A percentile compares a stretch with the other conserved stretches of the same genome.
Conservation (phyloP, 768 basidiomycete genomes). For the Xanthoconium purpureum region DNA sequence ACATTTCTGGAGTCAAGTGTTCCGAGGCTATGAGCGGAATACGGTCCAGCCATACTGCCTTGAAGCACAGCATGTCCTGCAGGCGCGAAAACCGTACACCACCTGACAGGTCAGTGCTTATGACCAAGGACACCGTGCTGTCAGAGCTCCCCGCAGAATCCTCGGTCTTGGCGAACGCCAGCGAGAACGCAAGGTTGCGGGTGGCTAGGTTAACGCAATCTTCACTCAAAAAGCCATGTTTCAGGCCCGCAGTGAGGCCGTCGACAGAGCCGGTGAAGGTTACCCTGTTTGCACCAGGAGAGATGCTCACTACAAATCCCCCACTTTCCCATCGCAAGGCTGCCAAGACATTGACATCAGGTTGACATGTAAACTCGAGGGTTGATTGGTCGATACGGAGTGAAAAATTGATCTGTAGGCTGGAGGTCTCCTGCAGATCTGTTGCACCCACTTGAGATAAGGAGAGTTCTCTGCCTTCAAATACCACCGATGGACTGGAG, state of each 20-base stretch:
- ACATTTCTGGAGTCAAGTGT: slow-evolving; percentile 17
- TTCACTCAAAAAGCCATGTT: slow-evolving; percentile 82
- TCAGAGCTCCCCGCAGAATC: slow-evolving; percentile 34
- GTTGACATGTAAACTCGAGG: slow-evolving; percentile 82
- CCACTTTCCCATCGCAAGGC: slow-evolving; percentile 93
- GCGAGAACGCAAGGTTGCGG: slow-evolving; percentile 76
- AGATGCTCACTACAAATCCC: slow-evolving; percentile 78
- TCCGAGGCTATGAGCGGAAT: slow-evolving; percentile 69
- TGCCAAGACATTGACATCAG: slow-evolving; percentile 90
- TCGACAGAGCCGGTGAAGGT: slow-evolving; percentile 77
- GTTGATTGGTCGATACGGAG: slow-evolving; percentile 89
- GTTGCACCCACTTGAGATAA: slow-evolving; percentile 18
- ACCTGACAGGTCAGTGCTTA: slow-evolving; percentile 85
- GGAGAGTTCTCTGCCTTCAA: slow-evolving; percentile 5
- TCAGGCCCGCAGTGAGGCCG: slow-evolving; percentile 76
- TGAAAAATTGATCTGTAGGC: slow-evolving; percentile 77
- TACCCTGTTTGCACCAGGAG: slow-evolving; percentile 68
- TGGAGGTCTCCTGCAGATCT: slow-evolving; percentile 32
- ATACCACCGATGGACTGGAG: slow-evolving; percentile 10
- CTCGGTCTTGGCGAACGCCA: slow-evolving; percentile 59
- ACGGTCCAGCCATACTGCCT: slow-evolving; percentile 90
- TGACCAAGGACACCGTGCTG: slow-evolving; percentile 64
- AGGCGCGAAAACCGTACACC: slow-evolving; percentile 79
- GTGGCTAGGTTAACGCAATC: slow-evolving; percentile 79
- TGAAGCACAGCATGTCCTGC: slow-evolving; percentile 92